These are phyloP conservation scores for Flaveria sonorensis DNA, from an alignment of 129 eudicot species.

Conservation along the genomic window DNA sequence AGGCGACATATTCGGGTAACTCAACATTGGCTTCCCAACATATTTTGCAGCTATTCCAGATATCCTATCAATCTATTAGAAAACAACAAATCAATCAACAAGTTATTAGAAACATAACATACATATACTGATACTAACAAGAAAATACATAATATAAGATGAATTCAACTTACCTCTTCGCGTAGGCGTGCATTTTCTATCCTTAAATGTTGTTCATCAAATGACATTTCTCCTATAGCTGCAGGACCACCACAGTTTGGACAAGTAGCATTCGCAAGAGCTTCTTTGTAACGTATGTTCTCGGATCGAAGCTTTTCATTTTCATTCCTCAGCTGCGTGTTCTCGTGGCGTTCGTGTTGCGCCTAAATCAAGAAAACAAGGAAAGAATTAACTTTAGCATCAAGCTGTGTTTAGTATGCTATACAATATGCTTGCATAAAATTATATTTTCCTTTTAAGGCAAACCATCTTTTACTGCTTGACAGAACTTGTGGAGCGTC, in stretches of 20 bases:
- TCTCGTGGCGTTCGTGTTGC: conserved; percentile 91
- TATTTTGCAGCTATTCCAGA: conserved; percentile 96
- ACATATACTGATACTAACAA: background rate
- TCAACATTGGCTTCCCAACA: conserved; percentile 92
- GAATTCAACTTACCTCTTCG: conserved; percentile 63
- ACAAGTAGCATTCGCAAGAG: conserved; percentile 80
- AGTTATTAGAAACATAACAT: background rate
- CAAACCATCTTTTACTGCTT: background rate
- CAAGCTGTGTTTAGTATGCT: conserved; percentile 15
- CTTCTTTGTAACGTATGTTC: conserved; percentile 88
- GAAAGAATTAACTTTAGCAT: conserved; percentile 8
- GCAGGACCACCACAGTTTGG: conserved; percentile 99
- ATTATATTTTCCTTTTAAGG: background rate
- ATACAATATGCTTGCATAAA: background rate
- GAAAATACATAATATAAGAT: background rate
- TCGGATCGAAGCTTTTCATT: conserved; percentile 93
- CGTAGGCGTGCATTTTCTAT: conserved; percentile 86
- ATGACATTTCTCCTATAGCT: conserved; percentile 93
- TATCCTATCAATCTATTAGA: conserved; percentile 83
- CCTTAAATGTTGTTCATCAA: conserved; percentile 92
- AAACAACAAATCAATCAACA: conserved; percentile 1
- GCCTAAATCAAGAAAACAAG: conserved; percentile 51
- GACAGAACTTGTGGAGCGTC: no score
- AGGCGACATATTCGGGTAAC: conserved; percentile 61
- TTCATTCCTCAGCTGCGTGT: conserved; percentile 76